Percentiles rank a stretch among this genome's conserved stretches.
Conservation (phyloP, 208 protist species). For the Blastocrithidia nonstop region DNA sequence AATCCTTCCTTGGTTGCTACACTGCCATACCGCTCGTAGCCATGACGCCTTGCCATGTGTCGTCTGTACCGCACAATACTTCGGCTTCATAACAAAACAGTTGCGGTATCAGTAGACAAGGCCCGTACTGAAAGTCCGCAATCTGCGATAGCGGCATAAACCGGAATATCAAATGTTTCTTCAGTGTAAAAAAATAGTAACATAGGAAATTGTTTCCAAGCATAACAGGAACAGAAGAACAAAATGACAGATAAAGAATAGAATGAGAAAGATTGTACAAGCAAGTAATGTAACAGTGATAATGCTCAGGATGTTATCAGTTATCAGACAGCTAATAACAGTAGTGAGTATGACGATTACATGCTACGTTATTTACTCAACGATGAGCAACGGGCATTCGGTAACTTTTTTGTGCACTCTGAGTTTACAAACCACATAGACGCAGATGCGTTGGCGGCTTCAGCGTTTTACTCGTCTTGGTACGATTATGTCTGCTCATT, state of each 20-base stretch:
- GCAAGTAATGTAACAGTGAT: neutral
- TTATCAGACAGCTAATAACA: neutral
- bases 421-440: conserved; percentile 69
- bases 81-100: conserved; percentile 58
- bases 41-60: conserved; percentile 49
- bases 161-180: conserved; percentile 8
- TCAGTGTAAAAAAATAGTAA: neutral
- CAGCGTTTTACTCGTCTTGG: conserved; percentile 75
- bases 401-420: conserved; percentile 66
- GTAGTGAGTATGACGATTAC: neutral
- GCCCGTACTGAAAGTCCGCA: conserved; percentile 9
- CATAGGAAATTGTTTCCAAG: neutral
- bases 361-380: conserved; percentile 41
- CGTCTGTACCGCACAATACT: conserved; percentile 65
- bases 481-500: conserved; percentile 76
- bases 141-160: conserved; percentile 14
- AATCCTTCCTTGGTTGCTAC: conserved; percentile 41
- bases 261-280: neutral
- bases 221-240: neutral
- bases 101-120: conserved; percentile 31
- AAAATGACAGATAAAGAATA: neutral
- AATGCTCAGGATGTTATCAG: neutral
- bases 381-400: conserved; percentile 59
- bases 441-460: conserved; percentile 32
- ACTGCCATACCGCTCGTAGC: conserved; percentile 16